Evolutionary conservation across 1,139 yeast species (phyloP), one percentile per base, ranked within the genome.

Genomic region (Maudiozyma humilis): DNA sequence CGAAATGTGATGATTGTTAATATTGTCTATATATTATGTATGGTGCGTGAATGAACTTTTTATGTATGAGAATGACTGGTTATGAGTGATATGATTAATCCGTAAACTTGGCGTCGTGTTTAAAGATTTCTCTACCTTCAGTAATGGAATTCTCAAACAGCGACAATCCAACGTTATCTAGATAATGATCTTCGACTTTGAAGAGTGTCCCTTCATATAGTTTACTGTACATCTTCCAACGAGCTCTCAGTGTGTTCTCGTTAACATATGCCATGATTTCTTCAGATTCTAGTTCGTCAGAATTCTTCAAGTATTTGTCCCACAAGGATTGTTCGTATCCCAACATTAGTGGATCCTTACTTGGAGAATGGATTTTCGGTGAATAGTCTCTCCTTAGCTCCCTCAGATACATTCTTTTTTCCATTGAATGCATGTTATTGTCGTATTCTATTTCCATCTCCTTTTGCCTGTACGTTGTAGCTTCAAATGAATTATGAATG

Each of bases 371-470:
- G 17, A 59, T 27, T 4, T 37, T 41, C 3, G 48, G 41, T 1
- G 51, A 52, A 15, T 55, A 43, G 5, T 44, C 25, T 2, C 37
- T 36, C 30, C 55, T 44, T 15, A 60, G 42, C 1, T 39, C 15
- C 15, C 40, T 42, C 16, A 59, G 37, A n/a, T 41, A 25, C 4
- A 45, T 35, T 15, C 38, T 29, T 41, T 50, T 57, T 14, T 52
- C 53, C 8, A 45, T 46, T 8, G 34, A 34, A 13, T 43, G 32
- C 10, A 51, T 14, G 2, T 27, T 32, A 1, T 41, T 29, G 44
- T 55, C 59, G 38, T 51, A 50, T 20, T 44, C 46, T 7, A 60
- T 51, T 40, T 57, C 62, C 8, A 57, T 27, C 44, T 60, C 64
- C 43, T 59, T 60, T 8, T 49, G 35, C 17, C 61, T 48, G 42